A percentile compares a stretch with the other conserved stretches of the same genome.
phyloP scores from a whole-genome alignment of 306 rosid species.

The Dryas drummondii region DNA sequence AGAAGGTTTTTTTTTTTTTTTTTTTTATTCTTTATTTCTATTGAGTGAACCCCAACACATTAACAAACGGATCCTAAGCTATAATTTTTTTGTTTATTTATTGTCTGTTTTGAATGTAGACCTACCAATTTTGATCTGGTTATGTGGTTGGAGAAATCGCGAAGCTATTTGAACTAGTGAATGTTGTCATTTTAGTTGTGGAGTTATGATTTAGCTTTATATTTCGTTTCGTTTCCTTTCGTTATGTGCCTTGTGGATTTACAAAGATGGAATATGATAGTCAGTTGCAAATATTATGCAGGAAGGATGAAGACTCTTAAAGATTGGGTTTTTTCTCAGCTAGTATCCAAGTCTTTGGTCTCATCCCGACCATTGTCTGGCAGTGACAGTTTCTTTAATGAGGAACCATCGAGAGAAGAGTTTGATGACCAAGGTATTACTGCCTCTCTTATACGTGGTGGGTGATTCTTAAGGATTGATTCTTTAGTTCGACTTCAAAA shows the following conservation, averaged over 20 bases:
- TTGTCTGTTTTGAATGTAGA: neutral
- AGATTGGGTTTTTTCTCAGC: slow-evolving; percentile 83
- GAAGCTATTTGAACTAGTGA: neutral
- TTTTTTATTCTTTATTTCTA: too few relatives aligned
- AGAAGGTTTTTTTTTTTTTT: too few relatives aligned
- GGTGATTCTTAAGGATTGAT: neutral
- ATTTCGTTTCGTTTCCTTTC: neutral
- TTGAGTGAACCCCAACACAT: neutral
- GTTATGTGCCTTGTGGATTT: neutral
- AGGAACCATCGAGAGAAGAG: slow-evolving; percentile 37
- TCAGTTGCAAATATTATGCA: slow-evolving; percentile 35
- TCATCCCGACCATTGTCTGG: slow-evolving; percentile 61
- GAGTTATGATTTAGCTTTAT: neutral
- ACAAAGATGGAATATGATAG: neutral
- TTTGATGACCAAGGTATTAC: slow-evolving; percentile 64
- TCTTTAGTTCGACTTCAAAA: neutral
- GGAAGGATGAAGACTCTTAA: slow-evolving; percentile 74
- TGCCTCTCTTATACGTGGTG: neutral
- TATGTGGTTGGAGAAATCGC: neutral
- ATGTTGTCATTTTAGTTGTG: neutral
- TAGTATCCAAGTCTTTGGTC: slow-evolving; percentile 69
- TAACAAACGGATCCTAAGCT: neutral
- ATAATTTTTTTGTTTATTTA: neutral
- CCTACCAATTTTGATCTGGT: neutral
- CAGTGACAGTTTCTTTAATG: slow-evolving; percentile 47